Percentiles rank a stretch among this genome's conserved stretches.
Evolutionary conservation across 352 stramenopile genomes (phyloP).

Genomic region (Hyphochytrium catenoides): DNA sequence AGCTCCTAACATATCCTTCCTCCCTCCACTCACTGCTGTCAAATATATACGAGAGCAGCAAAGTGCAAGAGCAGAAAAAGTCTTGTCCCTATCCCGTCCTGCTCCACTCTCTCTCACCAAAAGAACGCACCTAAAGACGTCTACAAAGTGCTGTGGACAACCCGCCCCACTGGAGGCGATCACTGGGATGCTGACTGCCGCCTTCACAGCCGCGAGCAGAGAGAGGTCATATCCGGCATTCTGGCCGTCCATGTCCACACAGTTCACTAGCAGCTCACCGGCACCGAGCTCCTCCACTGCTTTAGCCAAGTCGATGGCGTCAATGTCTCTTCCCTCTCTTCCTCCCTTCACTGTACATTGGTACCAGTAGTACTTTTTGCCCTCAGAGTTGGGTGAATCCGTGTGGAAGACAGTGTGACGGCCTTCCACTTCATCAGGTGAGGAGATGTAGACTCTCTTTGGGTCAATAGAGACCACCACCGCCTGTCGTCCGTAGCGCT

Average conservation of each 20-base stretch:
- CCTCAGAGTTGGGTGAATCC: slow-evolving; percentile 71
- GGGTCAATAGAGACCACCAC: slow-evolving; percentile 95
- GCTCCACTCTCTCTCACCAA: too few relatives aligned
- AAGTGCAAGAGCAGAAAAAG: too few relatives aligned
- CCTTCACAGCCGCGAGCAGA: slow-evolving; percentile 35
- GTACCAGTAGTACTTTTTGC: slow-evolving; percentile 88
- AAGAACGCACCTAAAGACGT: slow-evolving; percentile 67
- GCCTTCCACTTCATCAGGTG: slow-evolving; percentile 31
- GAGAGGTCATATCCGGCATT: slow-evolving; percentile 60
- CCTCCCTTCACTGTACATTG: slow-evolving; percentile 90
- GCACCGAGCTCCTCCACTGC: slow-evolving; percentile 76
- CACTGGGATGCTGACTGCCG: slow-evolving; percentile 82
- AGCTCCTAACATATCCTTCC: too few relatives aligned
- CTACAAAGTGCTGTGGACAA: slow-evolving; percentile 72
- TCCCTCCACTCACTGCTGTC: too few relatives aligned
- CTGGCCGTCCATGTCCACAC: slow-evolving; percentile 96
- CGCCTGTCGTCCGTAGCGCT: slow-evolving; percentile 85
- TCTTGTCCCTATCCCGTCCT: too few relatives aligned
- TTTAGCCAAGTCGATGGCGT: slow-evolving; percentile 54
- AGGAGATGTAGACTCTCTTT: slow-evolving; percentile 54
- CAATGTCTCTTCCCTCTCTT: slow-evolving; percentile 63
- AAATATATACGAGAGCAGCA: too few relatives aligned
- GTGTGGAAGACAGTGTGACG: slow-evolving; percentile 27
- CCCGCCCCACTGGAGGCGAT: slow-evolving; percentile 90
- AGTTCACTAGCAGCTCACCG: slow-evolving; percentile 94